These are phyloP conservation scores for Mollisiaceae sp. DNA, from an alignment of 2,329 filamentous ascomycete species.

Conservation along the genomic window DNA sequence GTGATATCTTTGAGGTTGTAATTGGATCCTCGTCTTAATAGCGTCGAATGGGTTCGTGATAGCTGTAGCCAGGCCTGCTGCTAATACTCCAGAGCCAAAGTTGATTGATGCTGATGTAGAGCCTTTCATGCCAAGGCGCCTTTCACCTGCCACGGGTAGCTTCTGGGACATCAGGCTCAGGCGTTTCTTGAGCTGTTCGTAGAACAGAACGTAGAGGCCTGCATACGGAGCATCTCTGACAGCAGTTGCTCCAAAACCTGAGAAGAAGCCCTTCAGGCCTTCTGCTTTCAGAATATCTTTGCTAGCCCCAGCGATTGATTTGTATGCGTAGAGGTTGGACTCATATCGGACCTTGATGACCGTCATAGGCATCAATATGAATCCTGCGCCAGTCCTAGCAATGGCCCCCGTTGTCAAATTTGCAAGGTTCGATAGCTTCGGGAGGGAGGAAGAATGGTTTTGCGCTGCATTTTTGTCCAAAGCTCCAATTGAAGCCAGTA, in stretches of 20 bases:
- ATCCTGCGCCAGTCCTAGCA: conserved; percentile 84
- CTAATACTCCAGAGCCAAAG: conserved; percentile 80
- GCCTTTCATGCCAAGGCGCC: conserved; percentile 35
- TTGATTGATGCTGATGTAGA: conserved; percentile 72
- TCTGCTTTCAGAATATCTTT: conserved; percentile 75
- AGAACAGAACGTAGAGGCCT: conserved; percentile 91
- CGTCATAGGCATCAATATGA: conserved; percentile 93
- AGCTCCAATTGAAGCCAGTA: conserved; percentile 43
- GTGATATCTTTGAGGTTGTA: conserved; percentile 80
- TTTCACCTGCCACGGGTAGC: conserved; percentile 33
- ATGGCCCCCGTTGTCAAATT: conserved; percentile 86
- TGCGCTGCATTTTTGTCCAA: conserved; percentile 32
- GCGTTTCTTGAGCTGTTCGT: conserved; percentile 79
- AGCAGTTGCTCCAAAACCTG: conserved; percentile 91
- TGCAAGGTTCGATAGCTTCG: conserved; percentile 80
- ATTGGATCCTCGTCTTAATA: conserved; percentile 91
- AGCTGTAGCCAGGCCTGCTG: conserved; percentile 81
- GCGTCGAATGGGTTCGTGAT: conserved; percentile 97
- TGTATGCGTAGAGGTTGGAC: conserved; percentile 83
- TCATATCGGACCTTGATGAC: conserved; percentile 97
- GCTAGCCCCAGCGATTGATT: conserved; percentile 73
- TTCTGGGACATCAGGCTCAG: conserved; percentile 47
- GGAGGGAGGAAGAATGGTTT: conserved; percentile 70
- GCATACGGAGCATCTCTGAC: conserved; percentile 96
- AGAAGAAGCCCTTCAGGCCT: conserved; percentile 85